Evolutionary conservation across 2,329 filamentous ascomycete species (phyloP).

Genomic region (Diaporthe batatas): DNA sequence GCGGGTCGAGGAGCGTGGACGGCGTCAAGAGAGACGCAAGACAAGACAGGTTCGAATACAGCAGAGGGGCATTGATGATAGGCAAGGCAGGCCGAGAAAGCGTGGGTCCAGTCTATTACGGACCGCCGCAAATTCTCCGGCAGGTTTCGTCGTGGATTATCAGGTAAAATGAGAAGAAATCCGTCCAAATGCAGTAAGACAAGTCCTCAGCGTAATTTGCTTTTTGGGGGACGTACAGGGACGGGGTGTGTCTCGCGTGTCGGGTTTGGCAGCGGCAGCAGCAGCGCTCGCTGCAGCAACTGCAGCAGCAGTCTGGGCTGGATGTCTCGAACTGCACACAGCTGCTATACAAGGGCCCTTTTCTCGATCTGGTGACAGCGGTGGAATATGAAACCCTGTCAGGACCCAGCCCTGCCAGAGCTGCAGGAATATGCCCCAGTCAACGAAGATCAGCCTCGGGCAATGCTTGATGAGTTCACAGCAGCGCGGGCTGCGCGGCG

Average conservation of each 20-base stretch:
- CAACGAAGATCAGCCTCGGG: constrained; percentile 25
- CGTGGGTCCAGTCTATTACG: constrained; percentile 44
- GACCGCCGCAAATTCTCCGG: constrained; percentile 43
- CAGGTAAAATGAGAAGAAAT: constrained; percentile 37
- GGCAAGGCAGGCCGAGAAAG: constrained; percentile 40
- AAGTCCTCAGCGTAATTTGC: constrained; percentile 43
- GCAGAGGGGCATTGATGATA: constrained; percentile 38
- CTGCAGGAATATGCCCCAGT: constrained; percentile 35
- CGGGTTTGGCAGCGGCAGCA: constrained; percentile 41
- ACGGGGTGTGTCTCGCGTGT: constrained; percentile 43
- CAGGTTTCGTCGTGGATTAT: constrained; percentile 43
- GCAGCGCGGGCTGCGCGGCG: constrained; percentile 6
- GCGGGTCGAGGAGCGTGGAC: constrained; percentile 34
- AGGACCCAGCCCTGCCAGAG: constrained; percentile 35
- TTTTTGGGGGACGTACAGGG: constrained; percentile 41
- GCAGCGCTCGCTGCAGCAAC: constrained; percentile 10
- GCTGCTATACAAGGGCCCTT: constrained; percentile 32
- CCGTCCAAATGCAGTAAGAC: constrained; percentile 42
- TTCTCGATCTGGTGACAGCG: constrained; percentile 16
- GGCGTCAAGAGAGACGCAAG: constrained; percentile 36
- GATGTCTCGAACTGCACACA: constrained; percentile 39
- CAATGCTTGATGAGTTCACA: constrained; percentile 27
- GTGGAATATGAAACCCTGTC: constrained; percentile 39
- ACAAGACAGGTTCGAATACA: constrained; percentile 38
- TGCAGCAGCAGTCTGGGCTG: constrained; percentile 29